Base-by-base conservation (phyloP, 2,329 filamentous ascomycete species). In the Beauveria brongniartii region DNA sequence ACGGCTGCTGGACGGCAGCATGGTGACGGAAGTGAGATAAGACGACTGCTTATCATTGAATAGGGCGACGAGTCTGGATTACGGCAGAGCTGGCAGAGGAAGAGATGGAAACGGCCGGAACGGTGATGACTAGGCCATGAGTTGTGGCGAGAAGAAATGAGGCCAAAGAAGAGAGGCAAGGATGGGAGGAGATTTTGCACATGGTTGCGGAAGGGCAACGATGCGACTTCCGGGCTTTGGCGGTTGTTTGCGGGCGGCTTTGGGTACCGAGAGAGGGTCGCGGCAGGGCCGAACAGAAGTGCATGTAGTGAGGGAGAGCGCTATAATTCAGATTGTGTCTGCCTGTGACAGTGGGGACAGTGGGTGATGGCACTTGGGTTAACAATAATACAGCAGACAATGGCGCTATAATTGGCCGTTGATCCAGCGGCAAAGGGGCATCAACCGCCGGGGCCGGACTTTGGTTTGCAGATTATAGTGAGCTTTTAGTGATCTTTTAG, bases 171-270 rank as follows among this genome's bases (percentile, higher is more conserved):
- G 34, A 37, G 41, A 14, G 34, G 41, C 47, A 37, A 41, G 58
- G 26, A 53, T n/a, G 40, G 43, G 50, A 54, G 51, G 58, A 60
- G 58, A 60, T 54, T 60, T 60, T 54, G 57, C 57, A 60, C 57
- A 60, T 60, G 57, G 28, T 47, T 47, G 26, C 26, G 26, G 28
- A 26, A 54, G 30, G 26, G 28, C 48, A 52, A 59, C 24, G 20
- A 37, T 24, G 44, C 30, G 22, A 40, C 34, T 37, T 5, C 22
- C 12, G 48, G 48, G 22, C 34, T 22, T 34, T 3, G 26, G 12
- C 28, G 43, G 44, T 10, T 41, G 43, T 10, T 22, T 16, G 50
- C 30, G 50, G n/a, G 30, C 6, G 28, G 48, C 48, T 14, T 28
- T 48, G 10, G 8, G 16, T 34, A 20, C 10, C 12, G 4, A 34